Conservation (phyloP, 768 basidiomycete genomes). For the Cystobasidiopsis lactophilus region DNA sequence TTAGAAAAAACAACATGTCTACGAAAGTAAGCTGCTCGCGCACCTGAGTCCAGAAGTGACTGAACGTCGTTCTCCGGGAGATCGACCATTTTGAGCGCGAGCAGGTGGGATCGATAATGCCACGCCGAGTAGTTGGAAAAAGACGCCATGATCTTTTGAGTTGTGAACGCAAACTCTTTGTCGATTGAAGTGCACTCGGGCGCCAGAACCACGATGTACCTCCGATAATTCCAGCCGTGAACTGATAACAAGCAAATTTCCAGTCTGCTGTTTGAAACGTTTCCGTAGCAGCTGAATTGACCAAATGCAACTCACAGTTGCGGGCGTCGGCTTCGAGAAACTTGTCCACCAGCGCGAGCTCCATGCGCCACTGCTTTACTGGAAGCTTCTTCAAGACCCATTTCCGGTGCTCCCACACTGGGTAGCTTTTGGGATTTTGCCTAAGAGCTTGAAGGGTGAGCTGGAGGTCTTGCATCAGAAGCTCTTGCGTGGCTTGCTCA, state of each 20-base stretch:
- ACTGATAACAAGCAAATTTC: slow-evolving; percentile 35
- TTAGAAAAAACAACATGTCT: background rate
- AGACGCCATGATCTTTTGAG: slow-evolving; percentile 70
- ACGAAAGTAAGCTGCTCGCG: slow-evolving; percentile 8
- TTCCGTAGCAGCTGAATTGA: too few species aligned
- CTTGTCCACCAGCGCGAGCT: slow-evolving; percentile 69
- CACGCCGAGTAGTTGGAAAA: slow-evolving; percentile 98
- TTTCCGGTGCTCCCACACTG: slow-evolving; percentile 93
- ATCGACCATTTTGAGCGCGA: slow-evolving; percentile 25
- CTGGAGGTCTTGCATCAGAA: slow-evolving; percentile 49
- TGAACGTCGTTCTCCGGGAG: slow-evolving; percentile 37
- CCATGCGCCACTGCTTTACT: slow-evolving; percentile 54
- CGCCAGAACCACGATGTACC: slow-evolving; percentile 50
- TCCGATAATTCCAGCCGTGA: slow-evolving; percentile 81
- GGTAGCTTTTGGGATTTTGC: slow-evolving; percentile 80
- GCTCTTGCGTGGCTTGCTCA: slow-evolving; percentile 37
- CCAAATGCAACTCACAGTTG: slow-evolving; percentile 47
- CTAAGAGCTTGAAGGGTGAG: slow-evolving; percentile 64
- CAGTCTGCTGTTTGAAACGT: background rate
- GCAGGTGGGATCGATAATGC: slow-evolving; percentile 62
- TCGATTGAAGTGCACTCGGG: slow-evolving; percentile 27
- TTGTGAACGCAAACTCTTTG: slow-evolving; percentile 67
- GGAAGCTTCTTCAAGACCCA: slow-evolving; percentile 88
- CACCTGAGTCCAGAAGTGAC: slow-evolving; percentile 29
- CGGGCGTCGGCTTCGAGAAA: slow-evolving; percentile 77